Percentiles rank a stretch among this genome's conserved stretches.
Conservation (phyloP, 148 eudicot genomes). For the Rhododendron williamsianum region DNA sequence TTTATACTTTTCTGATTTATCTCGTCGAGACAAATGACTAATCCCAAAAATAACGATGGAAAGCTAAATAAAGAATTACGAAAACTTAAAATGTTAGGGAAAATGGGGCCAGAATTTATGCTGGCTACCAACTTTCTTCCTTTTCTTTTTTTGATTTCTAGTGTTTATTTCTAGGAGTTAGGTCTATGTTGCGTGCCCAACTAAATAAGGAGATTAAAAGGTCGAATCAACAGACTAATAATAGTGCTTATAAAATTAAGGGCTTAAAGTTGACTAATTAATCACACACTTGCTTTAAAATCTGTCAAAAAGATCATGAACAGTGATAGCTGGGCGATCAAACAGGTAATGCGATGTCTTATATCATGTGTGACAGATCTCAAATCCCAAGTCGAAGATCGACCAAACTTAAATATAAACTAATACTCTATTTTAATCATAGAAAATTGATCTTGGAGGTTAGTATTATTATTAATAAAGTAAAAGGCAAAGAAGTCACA, state of each 20-base stretch:
- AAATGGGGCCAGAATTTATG: neutral
- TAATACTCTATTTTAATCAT: neutral
- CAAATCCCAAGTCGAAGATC: neutral
- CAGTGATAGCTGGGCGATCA: neutral
- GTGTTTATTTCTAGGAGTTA: neutral
- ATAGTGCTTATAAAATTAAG: neutral
- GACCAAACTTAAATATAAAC: neutral
- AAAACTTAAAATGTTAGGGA: no score
- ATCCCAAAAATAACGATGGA: no score
- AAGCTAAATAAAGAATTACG: no score
- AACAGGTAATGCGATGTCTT: neutral
- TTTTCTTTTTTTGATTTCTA: neutral
- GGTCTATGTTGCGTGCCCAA: neutral
- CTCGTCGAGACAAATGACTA: no score
- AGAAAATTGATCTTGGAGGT: neutral
- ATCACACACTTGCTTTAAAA: neutral
- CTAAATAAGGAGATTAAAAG: neutral
- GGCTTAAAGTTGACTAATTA: neutral
- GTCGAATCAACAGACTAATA: neutral
- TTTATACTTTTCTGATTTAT: no score
- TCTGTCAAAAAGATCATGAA: neutral
- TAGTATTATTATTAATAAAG: neutral
- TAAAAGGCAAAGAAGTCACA: neutral
- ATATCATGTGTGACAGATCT: neutral
- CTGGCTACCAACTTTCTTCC: neutral